These are phyloP conservation scores for Jackrogersella multiformis DNA, from an alignment of 495 filamentous ascomycete species.

Conservation along the genomic window DNA sequence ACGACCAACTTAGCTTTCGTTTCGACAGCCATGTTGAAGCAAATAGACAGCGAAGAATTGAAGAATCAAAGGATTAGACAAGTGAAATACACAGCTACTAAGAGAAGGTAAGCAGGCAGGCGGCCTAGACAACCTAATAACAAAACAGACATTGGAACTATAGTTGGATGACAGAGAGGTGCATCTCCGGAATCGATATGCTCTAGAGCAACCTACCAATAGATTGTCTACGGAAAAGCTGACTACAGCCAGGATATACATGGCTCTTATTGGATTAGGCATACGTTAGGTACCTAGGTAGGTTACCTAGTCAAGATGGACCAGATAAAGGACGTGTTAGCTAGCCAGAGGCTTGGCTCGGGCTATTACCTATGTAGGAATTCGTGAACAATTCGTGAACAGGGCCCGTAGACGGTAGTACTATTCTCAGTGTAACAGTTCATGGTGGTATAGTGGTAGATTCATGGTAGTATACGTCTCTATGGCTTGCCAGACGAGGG, in stretches of 20 bases:
- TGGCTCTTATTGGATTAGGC: conserved; percentile 22
- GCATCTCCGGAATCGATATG: conserved; percentile 35
- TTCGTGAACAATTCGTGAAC: background rate
- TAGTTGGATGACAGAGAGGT: conserved; percentile 18
- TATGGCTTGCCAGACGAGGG: no score
- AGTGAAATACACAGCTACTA: background rate
- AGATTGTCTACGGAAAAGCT: conserved; percentile 14
- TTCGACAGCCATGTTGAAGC: conserved; percentile 46
- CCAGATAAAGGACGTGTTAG: conserved; percentile 1
- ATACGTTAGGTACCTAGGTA: background rate
- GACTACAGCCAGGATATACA: conserved; percentile 33
- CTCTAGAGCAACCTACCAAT: conserved; percentile 16
- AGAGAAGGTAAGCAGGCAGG: background rate
- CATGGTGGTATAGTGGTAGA: no score
- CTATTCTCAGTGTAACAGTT: background rate
- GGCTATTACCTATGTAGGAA: background rate
- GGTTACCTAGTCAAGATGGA: conserved; percentile 1
- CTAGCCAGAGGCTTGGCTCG: background rate
- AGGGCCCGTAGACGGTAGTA: background rate
- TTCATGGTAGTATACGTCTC: background rate
- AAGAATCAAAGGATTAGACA: background rate
- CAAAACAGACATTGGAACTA: conserved; percentile 7
- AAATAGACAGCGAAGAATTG: conserved; percentile 3
- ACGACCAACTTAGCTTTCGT: conserved; percentile 78
- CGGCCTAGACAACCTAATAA: background rate